Base-by-base conservation (phyloP, 2,329 filamentous ascomycete genomes). In the Xylaria sp. region DNA sequence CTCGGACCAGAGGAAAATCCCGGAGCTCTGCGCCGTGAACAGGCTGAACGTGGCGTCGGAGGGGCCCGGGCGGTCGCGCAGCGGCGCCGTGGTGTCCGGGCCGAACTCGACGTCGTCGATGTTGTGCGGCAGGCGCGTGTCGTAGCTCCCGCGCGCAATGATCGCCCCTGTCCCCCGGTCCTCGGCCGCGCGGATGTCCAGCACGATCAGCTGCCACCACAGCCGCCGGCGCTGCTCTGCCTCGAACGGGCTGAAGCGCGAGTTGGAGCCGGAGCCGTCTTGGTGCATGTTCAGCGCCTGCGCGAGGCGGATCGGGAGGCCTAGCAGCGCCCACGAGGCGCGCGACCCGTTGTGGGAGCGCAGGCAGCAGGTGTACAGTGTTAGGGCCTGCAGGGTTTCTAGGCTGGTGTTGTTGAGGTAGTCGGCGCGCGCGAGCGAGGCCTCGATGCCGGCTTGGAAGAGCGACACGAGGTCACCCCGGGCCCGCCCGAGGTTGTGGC, bases 201-300 rank as follows among this genome's bases (percentile, higher is more conserved):
- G 81, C n/a, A 88, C 82, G 34, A 89, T 76, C n/a, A 91, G 83
- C 70, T 90, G 86, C 80, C 86, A 87, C 85, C 88, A 91, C 0
- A 90, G 75, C 2, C 89, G 83, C 8, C 89, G 83, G 21, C 88
- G 84, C 78, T 90, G 84, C 76, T 90, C 86, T 2, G 83, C 82
- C 65, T 90, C 84, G 69, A 87, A 90, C 0, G 85, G 82, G 0
- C 78, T 72, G 53, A 81, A 78, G 0, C 75, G 72, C 5, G 57
- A 27, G 8, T 6, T 5, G 0, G 67, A 56, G 48, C 70, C 78
- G 45, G 78, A 76, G 3, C 81, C 79, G 69, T 85, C 84, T 4
- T 80, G 80, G 61, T 85, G 82, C 4, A 85, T 75, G 42, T 77
- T 75, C 19, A 81, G 74, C 0, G 79, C 81, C 53, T 85, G 83